These are phyloP conservation scores for Paramecium sonneborni DNA, from an alignment of 73 alveolate genomes.

Conservation along the genomic window DNA sequence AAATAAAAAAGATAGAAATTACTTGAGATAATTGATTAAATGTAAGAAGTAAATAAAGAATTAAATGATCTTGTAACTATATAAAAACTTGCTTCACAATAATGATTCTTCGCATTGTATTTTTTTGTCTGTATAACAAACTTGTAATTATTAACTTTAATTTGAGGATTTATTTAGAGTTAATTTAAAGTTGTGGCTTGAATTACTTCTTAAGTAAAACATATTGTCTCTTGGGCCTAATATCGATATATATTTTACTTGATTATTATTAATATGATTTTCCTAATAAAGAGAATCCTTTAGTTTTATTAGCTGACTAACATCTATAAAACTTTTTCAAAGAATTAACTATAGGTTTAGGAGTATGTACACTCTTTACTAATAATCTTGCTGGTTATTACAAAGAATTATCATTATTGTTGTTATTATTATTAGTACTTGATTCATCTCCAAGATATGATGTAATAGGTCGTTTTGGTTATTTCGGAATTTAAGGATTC, in stretches of 20 bases:
- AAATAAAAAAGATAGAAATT: not conserved
- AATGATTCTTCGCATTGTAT: constrained; percentile 22
- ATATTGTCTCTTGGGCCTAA: not conserved
- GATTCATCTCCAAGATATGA: not conserved
- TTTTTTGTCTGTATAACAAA: not conserved
- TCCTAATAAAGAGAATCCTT: not conserved
- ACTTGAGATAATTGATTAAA: not conserved
- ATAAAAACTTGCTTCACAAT: constrained; percentile 28
- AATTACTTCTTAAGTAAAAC: not conserved
- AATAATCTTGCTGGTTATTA: not conserved
- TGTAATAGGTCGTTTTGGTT: not conserved
- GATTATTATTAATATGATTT: not conserved
- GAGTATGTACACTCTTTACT: not conserved
- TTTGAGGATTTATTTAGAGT: not conserved
- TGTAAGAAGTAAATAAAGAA: not conserved
- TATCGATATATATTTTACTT: not conserved
- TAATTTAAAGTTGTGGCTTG: not conserved
- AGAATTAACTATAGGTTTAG: not conserved
- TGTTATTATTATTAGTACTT: no score
- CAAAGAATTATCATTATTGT: not conserved
- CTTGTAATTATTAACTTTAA: not conserved
- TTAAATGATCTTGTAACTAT: constrained; percentile 34
- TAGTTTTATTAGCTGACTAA: not conserved
- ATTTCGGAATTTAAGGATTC: not conserved
- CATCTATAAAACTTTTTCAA: not conserved